Evolutionary conservation across 2,329 filamentous ascomycete genomes (phyloP).

Genomic region (Neophaeococcomyces aloes): DNA sequence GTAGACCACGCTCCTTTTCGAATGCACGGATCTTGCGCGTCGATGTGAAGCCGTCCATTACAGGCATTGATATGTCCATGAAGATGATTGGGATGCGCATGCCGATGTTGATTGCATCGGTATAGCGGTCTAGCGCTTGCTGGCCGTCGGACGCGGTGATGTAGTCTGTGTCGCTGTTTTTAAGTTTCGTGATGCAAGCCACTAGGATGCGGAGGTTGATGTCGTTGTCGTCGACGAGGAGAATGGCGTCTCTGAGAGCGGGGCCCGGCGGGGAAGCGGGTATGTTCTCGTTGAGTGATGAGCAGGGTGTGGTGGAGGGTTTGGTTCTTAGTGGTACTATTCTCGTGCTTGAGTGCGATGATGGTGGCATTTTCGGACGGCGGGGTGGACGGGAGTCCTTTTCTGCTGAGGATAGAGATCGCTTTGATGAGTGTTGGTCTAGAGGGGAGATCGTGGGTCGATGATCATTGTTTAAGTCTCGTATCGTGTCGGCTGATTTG

Average conservation of each 20-base stretch:
- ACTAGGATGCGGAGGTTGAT: slow-evolving; percentile 32
- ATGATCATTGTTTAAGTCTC: no score
- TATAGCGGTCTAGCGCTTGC: slow-evolving; percentile 1
- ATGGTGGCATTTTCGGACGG: neutral
- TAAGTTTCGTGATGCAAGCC: neutral
- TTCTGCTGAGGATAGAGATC: neutral
- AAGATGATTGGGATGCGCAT: slow-evolving; percentile 9
- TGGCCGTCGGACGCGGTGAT: neutral
- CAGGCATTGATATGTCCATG: slow-evolving; percentile 29
- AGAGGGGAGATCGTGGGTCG: no score
- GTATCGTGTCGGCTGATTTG: no score
- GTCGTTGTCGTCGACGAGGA: slow-evolving; percentile 35
- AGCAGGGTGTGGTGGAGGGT: neutral
- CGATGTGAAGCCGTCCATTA: slow-evolving; percentile 28
- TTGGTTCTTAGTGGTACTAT: neutral
- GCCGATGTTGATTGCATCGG: neutral
- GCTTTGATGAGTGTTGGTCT: no score
- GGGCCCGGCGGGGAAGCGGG: no score
- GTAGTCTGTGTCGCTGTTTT: neutral
- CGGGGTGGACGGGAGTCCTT: neutral
- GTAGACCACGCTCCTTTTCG: slow-evolving; percentile 14
- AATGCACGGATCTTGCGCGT: slow-evolving; percentile 24
- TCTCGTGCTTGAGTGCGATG: neutral
- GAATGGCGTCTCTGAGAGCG: slow-evolving; percentile 14
- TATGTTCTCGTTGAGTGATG: neutral